A percentile compares a stretch with the other conserved stretches of the same genome.
Conservation (phyloP, 1,139 yeast genomes). For the Taphrina betulina region DNA sequence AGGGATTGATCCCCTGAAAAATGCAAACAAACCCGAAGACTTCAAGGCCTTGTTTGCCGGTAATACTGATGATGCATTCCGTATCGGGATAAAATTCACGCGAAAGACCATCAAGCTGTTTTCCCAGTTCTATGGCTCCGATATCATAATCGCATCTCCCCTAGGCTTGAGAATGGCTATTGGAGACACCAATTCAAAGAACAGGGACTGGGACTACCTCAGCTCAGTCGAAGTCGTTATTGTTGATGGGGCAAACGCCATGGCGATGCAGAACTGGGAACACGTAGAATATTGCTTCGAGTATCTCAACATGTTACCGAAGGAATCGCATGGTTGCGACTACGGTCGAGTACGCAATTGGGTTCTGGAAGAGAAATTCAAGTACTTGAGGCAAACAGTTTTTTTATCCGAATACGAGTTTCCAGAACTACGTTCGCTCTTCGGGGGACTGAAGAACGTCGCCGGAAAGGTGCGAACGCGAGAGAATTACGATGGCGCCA, state of each 20-base stretch:
- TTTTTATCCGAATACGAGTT: conserved; percentile 71
- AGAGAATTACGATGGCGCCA: conserved; percentile 44
- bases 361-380: conserved; percentile 84
- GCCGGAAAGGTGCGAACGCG: conserved; percentile 65
- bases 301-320: conserved; percentile 73
- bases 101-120: conserved; percentile 81
- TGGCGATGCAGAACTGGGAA: conserved; percentile 93
- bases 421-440: conserved; percentile 72
- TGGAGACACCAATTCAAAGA: conserved; percentile 49
- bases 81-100: conserved; percentile 83
- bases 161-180: conserved; percentile 81
- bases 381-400: conserved; percentile 70
- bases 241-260: conserved; percentile 79
- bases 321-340: conserved; percentile 77
- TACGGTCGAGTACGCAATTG: conserved; percentile 89
- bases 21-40: conserved; percentile 70
- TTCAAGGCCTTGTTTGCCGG: conserved; percentile 80
- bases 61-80: conserved; percentile 86
- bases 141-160: conserved; percentile 86
- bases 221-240: conserved; percentile 82
- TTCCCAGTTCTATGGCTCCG: conserved; percentile 80
- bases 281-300: conserved; percentile 69
- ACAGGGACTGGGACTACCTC: conserved; percentile 62
- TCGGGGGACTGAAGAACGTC: conserved; percentile 60
- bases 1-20: conserved; percentile 34